Conservation (phyloP, 2,329 filamentous ascomycete genomes). For the Sphaerulina vaccinii region DNA sequence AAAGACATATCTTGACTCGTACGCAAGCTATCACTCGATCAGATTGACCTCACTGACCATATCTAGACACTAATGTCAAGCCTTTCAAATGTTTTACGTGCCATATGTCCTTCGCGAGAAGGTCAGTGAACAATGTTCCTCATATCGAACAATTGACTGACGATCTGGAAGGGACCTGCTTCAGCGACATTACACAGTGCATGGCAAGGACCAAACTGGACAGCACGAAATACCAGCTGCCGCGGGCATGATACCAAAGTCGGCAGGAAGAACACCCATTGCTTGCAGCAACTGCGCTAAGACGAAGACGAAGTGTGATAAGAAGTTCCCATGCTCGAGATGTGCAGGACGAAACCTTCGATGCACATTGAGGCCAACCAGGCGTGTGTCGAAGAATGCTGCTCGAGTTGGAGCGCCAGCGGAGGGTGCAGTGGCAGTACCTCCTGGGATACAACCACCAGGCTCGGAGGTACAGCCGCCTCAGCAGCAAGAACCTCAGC, state of each 20-base stretch:
- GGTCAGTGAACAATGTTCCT: slow-evolving; percentile 39
- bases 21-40: slow-evolving; percentile 28
- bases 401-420: slow-evolving; percentile 36
- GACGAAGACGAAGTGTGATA: slow-evolving; percentile 56
- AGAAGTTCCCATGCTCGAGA: slow-evolving; percentile 55
- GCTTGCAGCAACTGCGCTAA: slow-evolving; percentile 55
- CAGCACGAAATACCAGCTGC: slow-evolving; percentile 51
- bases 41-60: slow-evolving; percentile 7
- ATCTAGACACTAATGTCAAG: slow-evolving; percentile 54
- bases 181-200: slow-evolving; percentile 53
- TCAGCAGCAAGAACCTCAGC: slow-evolving; percentile 12
- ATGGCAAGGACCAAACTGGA: slow-evolving; percentile 50
- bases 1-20: slow-evolving; percentile 54
- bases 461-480: slow-evolving; percentile 22
- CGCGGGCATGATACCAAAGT: slow-evolving; percentile 53
- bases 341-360: slow-evolving; percentile 51
- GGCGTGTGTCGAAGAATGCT: slow-evolving; percentile 48
- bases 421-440: slow-evolving; percentile 31
- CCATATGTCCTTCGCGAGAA: slow-evolving; percentile 55
- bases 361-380: slow-evolving; percentile 50
- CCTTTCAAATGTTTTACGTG: slow-evolving; percentile 56
- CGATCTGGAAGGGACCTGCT: slow-evolving; percentile 46
- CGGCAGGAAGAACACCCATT: slow-evolving; percentile 52
- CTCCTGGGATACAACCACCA: slow-evolving; percentile 26
- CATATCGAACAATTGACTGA: neutral